phyloP scores from a whole-genome alignment of 2,329 filamentous ascomycete species.

The Pestalotiopsis sp. region DNA sequence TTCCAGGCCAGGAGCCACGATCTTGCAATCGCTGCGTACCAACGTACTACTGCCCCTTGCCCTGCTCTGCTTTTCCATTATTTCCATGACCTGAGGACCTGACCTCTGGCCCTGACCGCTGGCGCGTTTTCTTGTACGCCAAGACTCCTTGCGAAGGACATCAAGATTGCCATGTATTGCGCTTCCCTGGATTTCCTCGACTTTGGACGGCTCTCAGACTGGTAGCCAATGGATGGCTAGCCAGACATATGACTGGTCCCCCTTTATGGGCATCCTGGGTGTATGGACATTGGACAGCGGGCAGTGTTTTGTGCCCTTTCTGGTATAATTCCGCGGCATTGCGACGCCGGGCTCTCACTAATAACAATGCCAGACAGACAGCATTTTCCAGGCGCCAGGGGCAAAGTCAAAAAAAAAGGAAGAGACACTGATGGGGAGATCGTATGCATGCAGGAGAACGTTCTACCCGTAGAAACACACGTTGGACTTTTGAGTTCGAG shows the following conservation, averaged over 20 bases:
- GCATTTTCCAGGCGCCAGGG: too few species aligned
- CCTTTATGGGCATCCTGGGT: too few species aligned
- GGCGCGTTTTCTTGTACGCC: neutral
- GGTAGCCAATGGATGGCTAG: too few species aligned
- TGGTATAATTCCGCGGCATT: too few species aligned
- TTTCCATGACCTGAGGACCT: too few species aligned
- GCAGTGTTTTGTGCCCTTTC: too few species aligned
- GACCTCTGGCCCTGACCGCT: neutral
- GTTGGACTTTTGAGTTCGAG: neutral
- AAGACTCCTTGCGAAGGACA: neutral
- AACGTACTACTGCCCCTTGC: constrained; percentile 13
- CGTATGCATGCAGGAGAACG: neutral
- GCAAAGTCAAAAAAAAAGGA: too few species aligned
- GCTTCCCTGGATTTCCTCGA: neutral
- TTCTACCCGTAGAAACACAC: neutral
- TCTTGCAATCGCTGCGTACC: constrained; percentile 11
- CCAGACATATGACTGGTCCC: too few species aligned
- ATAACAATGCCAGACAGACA: too few species aligned
- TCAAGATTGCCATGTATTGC: neutral
- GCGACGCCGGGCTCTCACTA: too few species aligned
- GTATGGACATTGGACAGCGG: too few species aligned
- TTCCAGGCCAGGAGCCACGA: constrained; percentile 19
- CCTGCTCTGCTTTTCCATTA: neutral
- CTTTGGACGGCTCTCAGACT: too few species aligned
- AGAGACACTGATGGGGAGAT: neutral